Evolutionary conservation across 257 asterid species (phyloP), one percentile per base, ranked within the genome.

Genomic region (Jaltomata sinuosa): DNA sequence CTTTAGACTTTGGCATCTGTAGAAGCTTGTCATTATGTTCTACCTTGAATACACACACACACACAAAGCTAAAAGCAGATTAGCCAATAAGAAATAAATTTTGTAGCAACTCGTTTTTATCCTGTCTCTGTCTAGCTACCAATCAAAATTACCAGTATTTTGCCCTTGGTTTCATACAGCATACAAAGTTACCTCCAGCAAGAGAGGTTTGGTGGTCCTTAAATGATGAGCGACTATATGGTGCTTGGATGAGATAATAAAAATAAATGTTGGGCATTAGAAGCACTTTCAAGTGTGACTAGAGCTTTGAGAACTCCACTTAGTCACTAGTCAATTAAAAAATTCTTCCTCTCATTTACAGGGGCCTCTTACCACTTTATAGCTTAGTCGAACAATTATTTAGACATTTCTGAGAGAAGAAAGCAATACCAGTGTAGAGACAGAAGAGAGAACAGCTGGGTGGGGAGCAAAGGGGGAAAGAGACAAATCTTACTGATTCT

Each of bases 401-500:
- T 77, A 50, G 19, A 49, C 42, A 77, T 77, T 49, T 77, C 62
- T 16, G 82, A 77, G 64, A 49, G 45, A 77, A 77, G 62, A 49
- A 77, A 77, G 82, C 16, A 77, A 49, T 45, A 18, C 42, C 62
- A 27, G 45, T 77, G 15, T 49, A 29, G 61, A 76, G 42, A 45
- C 45, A 11, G 19, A 77, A 49, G 29, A 49, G 62, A 77, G 82
- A 16, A 27, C 11, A 36, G 45, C 61, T 49, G 18, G 25, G 62
- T 77, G 42, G 62, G 61, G 64, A 77, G 45, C 27, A 54, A 69
- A 52, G 52, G 36, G 67, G 29, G 59, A 87, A 49, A 80, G 59
- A 78, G 85, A 86, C 65, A 42, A 49, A 71, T 69, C 86, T 88
- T 90, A 97, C 99, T 50, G 99, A 93, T 94, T 97, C 99, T 91